A percentile compares a stretch with the other conserved stretches of the same genome.
These are phyloP conservation scores for Oryza longistaminata DNA, from an alignment of 176 grass and related monocot genomes.

Conservation along the genomic window DNA sequence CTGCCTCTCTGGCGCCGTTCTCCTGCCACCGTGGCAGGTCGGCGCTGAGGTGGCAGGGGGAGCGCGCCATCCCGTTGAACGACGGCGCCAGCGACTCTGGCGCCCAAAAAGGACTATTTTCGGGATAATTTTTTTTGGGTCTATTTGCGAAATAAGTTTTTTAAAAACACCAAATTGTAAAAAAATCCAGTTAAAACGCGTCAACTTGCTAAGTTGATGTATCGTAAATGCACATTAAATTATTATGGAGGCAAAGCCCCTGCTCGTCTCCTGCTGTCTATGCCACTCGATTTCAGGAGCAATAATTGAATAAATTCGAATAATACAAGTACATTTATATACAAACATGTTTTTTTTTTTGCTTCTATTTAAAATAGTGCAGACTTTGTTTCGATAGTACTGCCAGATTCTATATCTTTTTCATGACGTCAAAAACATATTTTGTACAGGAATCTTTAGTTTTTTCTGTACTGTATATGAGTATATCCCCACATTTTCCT, in stretches of 20 bases:
- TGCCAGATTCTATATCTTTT: neutral
- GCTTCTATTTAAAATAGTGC: neutral
- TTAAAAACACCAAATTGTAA: too few species aligned
- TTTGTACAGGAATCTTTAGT: neutral
- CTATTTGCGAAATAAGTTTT: too few species aligned
- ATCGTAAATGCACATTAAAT: too few species aligned
- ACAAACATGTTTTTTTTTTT: neutral
- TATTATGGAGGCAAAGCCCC: neutral
- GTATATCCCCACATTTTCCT: neutral
- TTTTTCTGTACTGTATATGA: neutral
- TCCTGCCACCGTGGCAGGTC: too few species aligned
- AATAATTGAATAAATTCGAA: neutral
- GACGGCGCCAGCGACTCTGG: too few species aligned
- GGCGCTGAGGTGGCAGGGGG: too few species aligned
- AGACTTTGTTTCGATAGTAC: neutral
- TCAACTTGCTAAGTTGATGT: too few species aligned
- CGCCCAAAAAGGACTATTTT: too few species aligned
- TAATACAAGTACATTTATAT: neutral
- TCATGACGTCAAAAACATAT: neutral
- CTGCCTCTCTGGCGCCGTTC: too few species aligned
- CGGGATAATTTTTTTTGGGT: too few species aligned
- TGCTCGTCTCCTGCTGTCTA: neutral
- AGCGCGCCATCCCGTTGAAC: too few species aligned
- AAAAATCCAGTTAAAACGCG: too few species aligned
- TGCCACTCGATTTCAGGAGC: neutral